phyloP scores from a whole-genome alignment of 805 yeast species.

The Clavispora santaluciae region DNA sequence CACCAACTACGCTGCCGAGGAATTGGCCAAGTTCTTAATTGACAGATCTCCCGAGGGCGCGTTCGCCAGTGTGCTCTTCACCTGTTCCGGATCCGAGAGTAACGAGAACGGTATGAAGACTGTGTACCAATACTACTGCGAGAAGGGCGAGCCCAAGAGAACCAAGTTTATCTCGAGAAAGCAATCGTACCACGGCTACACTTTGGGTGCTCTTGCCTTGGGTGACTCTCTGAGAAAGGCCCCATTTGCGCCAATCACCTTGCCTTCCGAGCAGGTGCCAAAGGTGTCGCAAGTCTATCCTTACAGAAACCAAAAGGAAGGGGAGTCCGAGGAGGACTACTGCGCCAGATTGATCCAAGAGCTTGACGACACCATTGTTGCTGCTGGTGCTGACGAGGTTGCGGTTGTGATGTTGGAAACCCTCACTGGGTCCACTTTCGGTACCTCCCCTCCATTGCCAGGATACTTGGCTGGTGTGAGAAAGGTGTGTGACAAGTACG shows the following conservation, averaged over 20 bases:
- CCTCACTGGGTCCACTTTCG: slow-evolving; percentile 23
- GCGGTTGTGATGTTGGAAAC: slow-evolving; percentile 23
- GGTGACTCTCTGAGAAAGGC: slow-evolving; percentile 8
- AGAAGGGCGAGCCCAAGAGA: slow-evolving; percentile 14
- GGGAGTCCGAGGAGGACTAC: slow-evolving; percentile 9
- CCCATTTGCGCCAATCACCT: slow-evolving; percentile 8
- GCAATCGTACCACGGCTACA: slow-evolving; percentile 16
- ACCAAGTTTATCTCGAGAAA: slow-evolving; percentile 10
- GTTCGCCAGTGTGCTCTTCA: slow-evolving; percentile 14
- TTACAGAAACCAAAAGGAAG: slow-evolving; percentile 9
- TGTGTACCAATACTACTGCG: slow-evolving; percentile 13
- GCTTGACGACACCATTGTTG: slow-evolving; percentile 11
- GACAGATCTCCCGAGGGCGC: slow-evolving; percentile 13
- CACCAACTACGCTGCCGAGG: slow-evolving; percentile 13
- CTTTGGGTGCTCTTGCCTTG: slow-evolving; percentile 13
- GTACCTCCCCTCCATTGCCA: slow-evolving; percentile 18
- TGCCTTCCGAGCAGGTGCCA: slow-evolving; percentile 9
- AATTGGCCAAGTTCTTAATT: slow-evolving; percentile 12
- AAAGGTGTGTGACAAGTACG: slow-evolving; percentile 48
- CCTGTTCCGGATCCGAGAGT: slow-evolving; percentile 16
- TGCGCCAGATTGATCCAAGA: slow-evolving; percentile 10
- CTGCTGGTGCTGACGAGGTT: slow-evolving; percentile 15
- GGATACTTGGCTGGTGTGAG: slow-evolving; percentile 32
- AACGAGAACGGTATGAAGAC: slow-evolving; percentile 18
- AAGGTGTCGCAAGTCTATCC: slow-evolving; percentile 14